Evolutionary conservation across 169 alveolate species (phyloP), one percentile per base, ranked within the genome.

Genomic region (Besnoitia besnoiti): DNA sequence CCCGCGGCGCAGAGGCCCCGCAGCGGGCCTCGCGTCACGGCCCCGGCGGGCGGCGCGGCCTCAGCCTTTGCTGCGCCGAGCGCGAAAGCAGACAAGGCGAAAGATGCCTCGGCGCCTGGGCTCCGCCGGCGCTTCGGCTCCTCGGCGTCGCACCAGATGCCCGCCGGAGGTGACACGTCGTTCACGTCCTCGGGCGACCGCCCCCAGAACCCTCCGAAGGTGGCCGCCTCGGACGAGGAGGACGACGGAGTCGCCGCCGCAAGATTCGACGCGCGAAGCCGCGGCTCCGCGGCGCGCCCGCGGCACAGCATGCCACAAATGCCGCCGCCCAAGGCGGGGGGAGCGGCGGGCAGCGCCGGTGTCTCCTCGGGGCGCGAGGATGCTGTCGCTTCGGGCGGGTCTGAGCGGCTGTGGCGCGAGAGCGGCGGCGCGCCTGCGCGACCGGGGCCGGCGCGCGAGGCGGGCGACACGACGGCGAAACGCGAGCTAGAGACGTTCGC

Each of bases 401-500:
- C 82, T 16, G 82, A 73, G 46, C 46, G 82, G 46, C 46, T n/a
- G 46, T 35, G 82, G 82, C 8, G 7, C 3, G 39, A 73, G 82
- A 73, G 10, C 82, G 82, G 82, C 39, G 46, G 82, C 82, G 39
- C 16, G 47, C 44, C 46, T 30, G 12, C 12, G 39, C 39, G 46
- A 8, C 10, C 14, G 24, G n/a, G 2, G n/a, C 3, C 44, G 46
- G 46, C 39, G 27, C 47, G 16, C 40, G 82, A 73, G 47, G 1
- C 8, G 44, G 2, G 44, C 46, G 46, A 73, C 82, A n/a, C 46
- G 8, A 37, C 12, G 7, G 39, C 44, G 44, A 62, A 62, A 42
- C 39, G 82, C 39, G 82, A 73, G 82, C 82, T 73, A 39, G 82
- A 73, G 44, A 73, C 16, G 24, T 73, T 73, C 21, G 82, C 82